phyloP scores from a whole-genome alignment of 306 rosid genomes.

The Quercus mongolica region DNA sequence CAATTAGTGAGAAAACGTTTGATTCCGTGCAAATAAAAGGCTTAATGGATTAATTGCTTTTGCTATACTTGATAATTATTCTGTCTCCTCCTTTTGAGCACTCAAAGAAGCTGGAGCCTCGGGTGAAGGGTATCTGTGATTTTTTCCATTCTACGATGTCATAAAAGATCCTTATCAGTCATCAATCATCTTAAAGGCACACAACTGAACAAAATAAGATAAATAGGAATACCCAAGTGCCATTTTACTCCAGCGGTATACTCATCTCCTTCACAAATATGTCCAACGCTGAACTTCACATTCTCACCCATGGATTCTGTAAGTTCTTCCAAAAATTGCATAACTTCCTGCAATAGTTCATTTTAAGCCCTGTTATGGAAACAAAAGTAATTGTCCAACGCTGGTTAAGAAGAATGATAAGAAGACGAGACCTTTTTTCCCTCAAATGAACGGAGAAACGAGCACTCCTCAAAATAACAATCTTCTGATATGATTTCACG shows the following conservation, averaged over 20 bases:
- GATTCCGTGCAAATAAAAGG: neutral
- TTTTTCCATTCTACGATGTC: slow-evolving; percentile 65
- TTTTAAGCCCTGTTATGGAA: neutral
- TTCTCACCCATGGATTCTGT: slow-evolving; percentile 62
- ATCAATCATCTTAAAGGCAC: neutral
- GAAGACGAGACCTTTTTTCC: slow-evolving; percentile 58
- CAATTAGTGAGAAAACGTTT: slow-evolving; percentile 22
- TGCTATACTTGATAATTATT: slow-evolving; percentile 40
- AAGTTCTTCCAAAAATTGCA: slow-evolving; percentile 53
- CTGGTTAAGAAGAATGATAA: neutral
- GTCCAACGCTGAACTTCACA: slow-evolving; percentile 50
- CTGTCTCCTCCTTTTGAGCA: slow-evolving; percentile 40
- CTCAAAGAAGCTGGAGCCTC: slow-evolving; percentile 81
- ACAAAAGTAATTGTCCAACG: neutral
- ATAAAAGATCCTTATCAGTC: slow-evolving; percentile 7
- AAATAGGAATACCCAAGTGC: slow-evolving; percentile 59
- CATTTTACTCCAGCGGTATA: slow-evolving; percentile 58
- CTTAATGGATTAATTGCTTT: neutral
- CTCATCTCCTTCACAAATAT: slow-evolving; percentile 53
- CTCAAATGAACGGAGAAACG: slow-evolving; percentile 53
- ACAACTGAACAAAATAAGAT: neutral
- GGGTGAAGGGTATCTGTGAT: slow-evolving; percentile 67
- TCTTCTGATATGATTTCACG: slow-evolving; percentile 44
- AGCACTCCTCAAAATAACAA: slow-evolving; percentile 59
- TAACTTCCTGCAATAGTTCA: slow-evolving; percentile 51